Evolutionary conservation across 1,284 basidiomycete genomes (phyloP).

Genomic region (Schizophyllum commune): DNA sequence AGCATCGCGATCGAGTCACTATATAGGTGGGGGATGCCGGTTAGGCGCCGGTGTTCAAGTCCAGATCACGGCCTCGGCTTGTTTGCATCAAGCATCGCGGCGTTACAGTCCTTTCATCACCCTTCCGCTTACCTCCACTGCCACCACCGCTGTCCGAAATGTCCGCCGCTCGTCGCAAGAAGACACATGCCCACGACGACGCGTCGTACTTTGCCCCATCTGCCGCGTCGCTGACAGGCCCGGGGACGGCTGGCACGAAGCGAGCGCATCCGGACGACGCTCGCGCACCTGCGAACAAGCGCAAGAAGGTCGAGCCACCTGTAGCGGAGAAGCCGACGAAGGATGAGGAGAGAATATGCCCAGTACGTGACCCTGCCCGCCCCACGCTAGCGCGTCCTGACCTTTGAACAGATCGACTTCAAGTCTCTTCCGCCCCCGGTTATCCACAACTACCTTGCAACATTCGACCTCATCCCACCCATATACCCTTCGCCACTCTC

Average conservation of each 20-base stretch:
- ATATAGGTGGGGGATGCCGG: not conserved
- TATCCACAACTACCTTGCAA: not conserved
- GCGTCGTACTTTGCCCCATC: constrained; percentile 53
- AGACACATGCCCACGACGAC: constrained; percentile 39
- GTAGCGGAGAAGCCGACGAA: not conserved
- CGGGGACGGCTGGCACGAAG: constrained; percentile 11
- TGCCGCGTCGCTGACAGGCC: constrained; percentile 18
- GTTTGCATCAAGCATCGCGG: not conserved
- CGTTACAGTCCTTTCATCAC: not conserved
- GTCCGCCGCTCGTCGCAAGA: constrained; percentile 28
- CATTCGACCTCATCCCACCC: constrained; percentile 47
- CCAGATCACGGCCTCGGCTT: not conserved
- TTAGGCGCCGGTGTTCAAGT: not conserved
- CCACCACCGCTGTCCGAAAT: constrained; percentile 24
- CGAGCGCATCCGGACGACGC: constrained; percentile 22
- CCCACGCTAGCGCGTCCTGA: not conserved
- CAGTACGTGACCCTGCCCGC: constrained; percentile 25
- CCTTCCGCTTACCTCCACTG: constrained; percentile 15
- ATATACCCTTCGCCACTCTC: constrained; percentile 64
- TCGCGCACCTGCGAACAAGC: constrained; percentile 59
- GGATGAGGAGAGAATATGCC: constrained; percentile 29
- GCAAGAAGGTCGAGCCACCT: constrained; percentile 43
- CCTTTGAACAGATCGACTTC: not conserved
- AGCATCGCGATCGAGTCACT: not conserved
- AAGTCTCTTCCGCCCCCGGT: not conserved